Evolutionary conservation across 345 rosid genomes (phyloP).

Genomic region (Capsella bursapastoris): DNA sequence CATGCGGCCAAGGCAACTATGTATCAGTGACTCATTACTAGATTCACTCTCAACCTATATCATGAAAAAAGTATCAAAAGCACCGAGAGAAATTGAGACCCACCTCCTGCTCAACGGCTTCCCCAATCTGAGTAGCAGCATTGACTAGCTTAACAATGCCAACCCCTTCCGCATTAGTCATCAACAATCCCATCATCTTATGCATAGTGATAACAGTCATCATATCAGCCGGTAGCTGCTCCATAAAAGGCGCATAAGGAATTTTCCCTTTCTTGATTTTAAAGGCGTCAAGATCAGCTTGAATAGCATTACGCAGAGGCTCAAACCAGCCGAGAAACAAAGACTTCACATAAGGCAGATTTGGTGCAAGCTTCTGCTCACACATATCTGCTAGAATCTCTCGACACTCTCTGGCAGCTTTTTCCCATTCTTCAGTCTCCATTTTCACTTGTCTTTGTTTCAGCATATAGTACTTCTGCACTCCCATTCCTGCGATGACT

Average conservation of each 20-base stretch:
- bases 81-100: slow-evolving; percentile 8
- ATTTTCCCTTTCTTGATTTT: slow-evolving; percentile 44
- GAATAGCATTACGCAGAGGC: slow-evolving; percentile 82
- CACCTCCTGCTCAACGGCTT: slow-evolving; percentile 96
- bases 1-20: background rate
- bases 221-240: slow-evolving; percentile 73
- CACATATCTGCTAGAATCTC: slow-evolving; percentile 91
- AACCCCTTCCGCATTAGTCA: slow-evolving; percentile 63
- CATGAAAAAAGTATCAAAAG: background rate
- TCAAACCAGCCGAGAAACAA: slow-evolving; percentile 96
- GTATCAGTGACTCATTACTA: background rate
- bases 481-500: slow-evolving; percentile 61
- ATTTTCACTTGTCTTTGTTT: slow-evolving; percentile 73
- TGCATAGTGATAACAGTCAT: slow-evolving; percentile 98
- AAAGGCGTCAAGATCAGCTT: slow-evolving; percentile 67
- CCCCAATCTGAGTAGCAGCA: slow-evolving; percentile 84
- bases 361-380: slow-evolving; percentile 94
- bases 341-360: slow-evolving; percentile 84
- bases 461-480: slow-evolving; percentile 54
- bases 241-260: slow-evolving; percentile 57
- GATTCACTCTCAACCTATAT: slow-evolving; percentile 2
- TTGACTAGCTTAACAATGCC: slow-evolving; percentile 73
- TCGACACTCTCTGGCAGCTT: slow-evolving; percentile 82
- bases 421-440: slow-evolving; percentile 97
- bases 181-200: slow-evolving; percentile 82